Evolutionary conservation across 768 basidiomycete species (phyloP).

Genomic region (Lentinula sp.): DNA sequence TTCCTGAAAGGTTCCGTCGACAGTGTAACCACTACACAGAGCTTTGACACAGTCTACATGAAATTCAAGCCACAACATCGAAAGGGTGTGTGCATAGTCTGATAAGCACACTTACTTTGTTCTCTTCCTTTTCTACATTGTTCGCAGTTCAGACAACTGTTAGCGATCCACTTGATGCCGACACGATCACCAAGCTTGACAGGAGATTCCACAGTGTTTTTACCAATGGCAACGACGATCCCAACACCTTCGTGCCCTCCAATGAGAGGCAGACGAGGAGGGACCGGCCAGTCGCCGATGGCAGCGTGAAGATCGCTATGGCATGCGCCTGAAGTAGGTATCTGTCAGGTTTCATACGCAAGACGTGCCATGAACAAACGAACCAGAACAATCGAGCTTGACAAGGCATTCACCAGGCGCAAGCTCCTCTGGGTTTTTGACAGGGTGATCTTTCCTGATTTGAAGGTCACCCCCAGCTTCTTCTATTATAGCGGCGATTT

Average conservation of each 20-base stretch:
- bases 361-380: conserved; percentile 11
- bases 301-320: conserved; percentile 80
- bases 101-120: conserved; percentile 43
- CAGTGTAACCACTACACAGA: conserved; percentile 61
- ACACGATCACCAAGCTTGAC: conserved; percentile 79
- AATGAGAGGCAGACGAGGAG: conserved; percentile 56
- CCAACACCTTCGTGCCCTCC: conserved; percentile 88
- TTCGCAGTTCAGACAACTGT: conserved; percentile 62
- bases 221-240: conserved; percentile 74
- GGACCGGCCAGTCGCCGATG: conserved; percentile 73
- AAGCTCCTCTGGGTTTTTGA: conserved; percentile 49
- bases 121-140: conserved; percentile 70
- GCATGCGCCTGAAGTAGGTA: conserved; percentile 38
- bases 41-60: conserved; percentile 51
- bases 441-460: conserved; percentile 44
- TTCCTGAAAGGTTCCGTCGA: conserved; percentile 74
- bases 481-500: conserved; percentile 37
- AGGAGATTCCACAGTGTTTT: conserved; percentile 49
- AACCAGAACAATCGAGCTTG: conserved; percentile 69
- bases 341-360: conserved; percentile 16
- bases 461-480: conserved; percentile 25
- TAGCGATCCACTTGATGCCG: conserved; percentile 77
- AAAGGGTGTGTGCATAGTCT: background rate
- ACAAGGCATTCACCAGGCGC: conserved; percentile 68
- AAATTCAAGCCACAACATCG: background rate